A percentile compares a stretch with the other conserved stretches of the same genome.
Conservation (phyloP, 208 protist species). For the Crithidia thermophila region DNA sequence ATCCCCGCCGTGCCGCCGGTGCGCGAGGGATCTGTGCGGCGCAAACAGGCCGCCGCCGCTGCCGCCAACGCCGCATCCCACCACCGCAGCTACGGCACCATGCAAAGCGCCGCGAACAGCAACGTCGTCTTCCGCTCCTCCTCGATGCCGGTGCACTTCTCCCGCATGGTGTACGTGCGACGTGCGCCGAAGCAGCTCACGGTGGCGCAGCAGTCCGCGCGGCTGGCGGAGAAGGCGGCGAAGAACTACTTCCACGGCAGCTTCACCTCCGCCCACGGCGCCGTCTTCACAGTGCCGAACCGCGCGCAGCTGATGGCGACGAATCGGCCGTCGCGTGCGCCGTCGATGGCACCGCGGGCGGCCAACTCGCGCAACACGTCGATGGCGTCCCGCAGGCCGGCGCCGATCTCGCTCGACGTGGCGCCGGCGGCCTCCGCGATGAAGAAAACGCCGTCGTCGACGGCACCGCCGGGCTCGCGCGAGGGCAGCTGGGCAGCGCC, state of each 20-base stretch:
- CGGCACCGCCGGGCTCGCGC: not conserved
- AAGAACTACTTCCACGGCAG: constrained; percentile 79
- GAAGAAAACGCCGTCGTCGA: constrained; percentile 32
- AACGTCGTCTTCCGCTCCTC: constrained; percentile 40
- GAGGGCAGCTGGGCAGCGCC: not conserved
- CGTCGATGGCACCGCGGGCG: constrained; percentile 18
- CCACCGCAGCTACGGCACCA: constrained; percentile 41
- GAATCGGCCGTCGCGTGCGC: constrained; percentile 36
- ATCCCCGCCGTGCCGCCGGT: not conserved
- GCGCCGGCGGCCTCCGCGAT: constrained; percentile 38
- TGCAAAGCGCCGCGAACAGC: not conserved
- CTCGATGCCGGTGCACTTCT: constrained; percentile 59
- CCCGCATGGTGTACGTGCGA: constrained; percentile 50
- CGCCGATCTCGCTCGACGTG: constrained; percentile 30
- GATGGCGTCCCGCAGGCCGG: constrained; percentile 5
- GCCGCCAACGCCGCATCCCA: constrained; percentile 2
- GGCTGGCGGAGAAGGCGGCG: constrained; percentile 65
- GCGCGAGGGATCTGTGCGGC: constrained; percentile 18
- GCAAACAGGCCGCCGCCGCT: constrained; percentile 6
- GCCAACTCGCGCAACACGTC: constrained; percentile 27
- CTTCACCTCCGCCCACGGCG: constrained; percentile 78
- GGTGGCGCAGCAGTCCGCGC: constrained; percentile 60
- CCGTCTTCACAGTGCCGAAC: constrained; percentile 72
- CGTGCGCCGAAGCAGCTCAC: constrained; percentile 42
- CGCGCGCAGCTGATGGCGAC: constrained; percentile 58